Evolutionary conservation across 352 stramenopile genomes (phyloP), one percentile per base, ranked within the genome.

Genomic region (Globisporangium apiculatum): DNA sequence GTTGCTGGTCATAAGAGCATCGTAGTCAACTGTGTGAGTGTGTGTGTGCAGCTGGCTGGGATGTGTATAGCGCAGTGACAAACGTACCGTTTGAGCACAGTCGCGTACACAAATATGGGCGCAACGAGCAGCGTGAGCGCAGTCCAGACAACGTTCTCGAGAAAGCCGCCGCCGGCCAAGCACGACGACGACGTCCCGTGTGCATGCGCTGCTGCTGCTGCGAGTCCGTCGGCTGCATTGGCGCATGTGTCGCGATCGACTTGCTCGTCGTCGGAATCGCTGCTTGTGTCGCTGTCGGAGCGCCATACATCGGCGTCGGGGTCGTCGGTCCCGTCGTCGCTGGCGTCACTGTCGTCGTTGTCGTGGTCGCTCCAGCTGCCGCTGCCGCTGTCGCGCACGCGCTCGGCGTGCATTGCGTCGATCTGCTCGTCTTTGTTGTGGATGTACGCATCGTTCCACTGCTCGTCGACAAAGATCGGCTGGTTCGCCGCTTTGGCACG

Each of bases 401-500:
- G 60, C 61, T 73, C 64, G 43, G 76, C 72, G 58, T 87, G 58
- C 56, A 88, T 68, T 35, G 80, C 79, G 58, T 90, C 83, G 59
- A 93, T 89, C 74, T 91, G 73, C 69, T 93, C 80, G 64, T 93
- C 83, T 60, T 89, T 89, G 8, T 77, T 75, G 65, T 84, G 71
- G 57, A 93, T 89, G 65, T 89, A 93, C 57, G 69, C 70, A 71
- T 93, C 83, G 53, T 83, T 91, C 83, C 83, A 93, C 61, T 85
- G 73, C 53, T 93, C 81, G 61, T 91, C 83, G 57, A 89, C 79
- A 57, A 93, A 91, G 48, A 91, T 74, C 31, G 77, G 79, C 69
- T 81, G 71, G 49, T 87, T 87, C 35, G 67, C 73, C 43, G 68
- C 78, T 50, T 71, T 71, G n/a, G 83, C 81, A 42, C 66, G 77